A percentile compares a stretch with the other conserved stretches of the same genome.
Conservation (phyloP, 306 rosid species). For the Geum urbanum region DNA sequence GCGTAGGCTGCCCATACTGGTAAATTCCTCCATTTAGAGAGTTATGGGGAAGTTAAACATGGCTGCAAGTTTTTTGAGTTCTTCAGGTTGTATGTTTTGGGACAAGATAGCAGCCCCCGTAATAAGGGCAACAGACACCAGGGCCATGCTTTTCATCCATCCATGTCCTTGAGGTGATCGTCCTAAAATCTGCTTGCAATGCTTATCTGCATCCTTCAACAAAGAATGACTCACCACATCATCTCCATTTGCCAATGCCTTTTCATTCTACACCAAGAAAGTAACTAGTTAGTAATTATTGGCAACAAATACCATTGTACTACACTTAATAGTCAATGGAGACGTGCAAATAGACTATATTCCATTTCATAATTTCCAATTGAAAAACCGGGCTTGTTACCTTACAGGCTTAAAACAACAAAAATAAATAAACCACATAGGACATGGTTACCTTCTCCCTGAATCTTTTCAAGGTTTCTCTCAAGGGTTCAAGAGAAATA, state of each 20-base stretch:
- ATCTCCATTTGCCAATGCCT: conserved; percentile 45
- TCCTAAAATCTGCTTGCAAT: conserved; percentile 45
- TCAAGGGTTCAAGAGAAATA: conserved; percentile 54
- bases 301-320: neutral
- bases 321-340: neutral
- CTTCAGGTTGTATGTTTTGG: conserved; percentile 47
- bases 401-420: neutral
- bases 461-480: conserved; percentile 57
- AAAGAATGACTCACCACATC: conserved; percentile 35
- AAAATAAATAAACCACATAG: neutral
- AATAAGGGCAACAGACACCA: conserved; percentile 47
- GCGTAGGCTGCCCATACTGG: neutral
- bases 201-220: conserved; percentile 69
- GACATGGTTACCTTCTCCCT: conserved; percentile 52
- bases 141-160: conserved; percentile 43
- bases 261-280: conserved; percentile 44
- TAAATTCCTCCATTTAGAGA: conserved; percentile 9
- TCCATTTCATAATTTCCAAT: neutral
- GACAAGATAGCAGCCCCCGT: conserved; percentile 52
- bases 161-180: conserved; percentile 55
- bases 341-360: neutral
- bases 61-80: conserved; percentile 48
- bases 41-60: conserved; percentile 41
- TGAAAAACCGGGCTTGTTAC: neutral
- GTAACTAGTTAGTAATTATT: neutral